Evolutionary conservation across 2,329 filamentous ascomycete species (phyloP), one percentile per base, ranked within the genome.

Genomic region (Ascochyta clinopodiicola): DNA sequence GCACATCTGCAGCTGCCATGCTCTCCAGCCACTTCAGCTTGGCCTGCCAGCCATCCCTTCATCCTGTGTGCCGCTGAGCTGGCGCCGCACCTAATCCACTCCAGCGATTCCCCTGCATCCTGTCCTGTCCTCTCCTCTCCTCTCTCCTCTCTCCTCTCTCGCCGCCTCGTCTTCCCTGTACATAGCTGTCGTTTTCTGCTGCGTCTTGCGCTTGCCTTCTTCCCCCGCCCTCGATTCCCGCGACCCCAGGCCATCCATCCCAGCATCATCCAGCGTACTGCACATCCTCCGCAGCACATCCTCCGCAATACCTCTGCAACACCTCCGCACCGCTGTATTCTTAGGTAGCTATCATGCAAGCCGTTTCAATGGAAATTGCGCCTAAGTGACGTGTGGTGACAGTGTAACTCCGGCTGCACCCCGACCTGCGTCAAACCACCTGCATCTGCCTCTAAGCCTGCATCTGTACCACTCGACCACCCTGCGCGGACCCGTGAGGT

Each of bases 331-430:
- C 39, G 27, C 39, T 24, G 37, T 44, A 53, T 51, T 47, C 31
- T 37, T 64, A 68, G 64, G 63, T 64, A 69, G 66, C 64, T 63
- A 58, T 56, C 53, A 52, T 58, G 52, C 44, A 59, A 50, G 60
- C 48, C 44, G 54, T 52, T 39, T 52, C 56, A 51, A 53, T 62
- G 46, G 57, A 59, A 44, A 45, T 27, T 12, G 34, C 37, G 15
- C 58, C 59, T 57, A 57, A 66, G 59, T 49, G 40, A 40, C 44
- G 38, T 51, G 45, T 42, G 48, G 66, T 67, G 60, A 61, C 49
- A 66, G 66, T 62, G 52, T 57, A 57, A 61, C 61, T 27, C 50
- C 34, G 45, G 36, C 44, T 53, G 56, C 57, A 57, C 53, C 34
- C 52, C 56, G 44, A 31, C 51, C 54, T 53, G 62, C 35, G 40